Evolutionary conservation across 495 filamentous ascomycete species (phyloP).

Genomic region (Pseudevernia furfuracea): DNA sequence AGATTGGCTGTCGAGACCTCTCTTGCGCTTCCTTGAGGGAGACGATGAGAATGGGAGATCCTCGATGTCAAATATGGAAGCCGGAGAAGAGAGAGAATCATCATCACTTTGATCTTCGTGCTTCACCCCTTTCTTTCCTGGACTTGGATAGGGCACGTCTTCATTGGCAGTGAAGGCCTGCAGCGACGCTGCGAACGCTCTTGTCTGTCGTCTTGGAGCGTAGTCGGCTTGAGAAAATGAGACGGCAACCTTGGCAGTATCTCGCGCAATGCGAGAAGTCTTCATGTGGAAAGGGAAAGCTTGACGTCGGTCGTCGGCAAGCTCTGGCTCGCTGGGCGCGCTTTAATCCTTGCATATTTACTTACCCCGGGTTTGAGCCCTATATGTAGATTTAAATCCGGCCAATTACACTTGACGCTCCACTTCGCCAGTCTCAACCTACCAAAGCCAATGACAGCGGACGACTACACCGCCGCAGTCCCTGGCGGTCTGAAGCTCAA

Average conservation of each 20-base stretch:
- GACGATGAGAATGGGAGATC: conserved; percentile 43
- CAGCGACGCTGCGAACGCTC: conserved; percentile 29
- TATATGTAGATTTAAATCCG: conserved; percentile 4
- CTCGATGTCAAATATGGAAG: conserved; percentile 52
- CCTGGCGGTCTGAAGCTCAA: conserved; percentile 75
- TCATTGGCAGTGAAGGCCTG: conserved; percentile 20
- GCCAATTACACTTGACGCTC: not conserved
- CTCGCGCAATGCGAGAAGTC: conserved; percentile 51
- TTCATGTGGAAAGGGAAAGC: conserved; percentile 41
- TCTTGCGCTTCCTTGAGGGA: conserved; percentile 46
- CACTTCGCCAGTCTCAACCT: not conserved
- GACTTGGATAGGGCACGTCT: conserved; percentile 16
- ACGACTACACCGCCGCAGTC: conserved; percentile 62
- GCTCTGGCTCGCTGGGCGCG: not conserved
- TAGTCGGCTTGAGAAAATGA: conserved; percentile 38
- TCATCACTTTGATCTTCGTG: conserved; percentile 27
- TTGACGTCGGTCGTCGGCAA: not conserved
- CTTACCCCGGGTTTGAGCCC: conserved; percentile 18
- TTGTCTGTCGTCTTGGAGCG: conserved; percentile 32
- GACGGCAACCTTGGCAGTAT: conserved; percentile 48
- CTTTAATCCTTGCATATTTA: conserved; percentile 1
- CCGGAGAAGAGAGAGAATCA: conserved; percentile 36
- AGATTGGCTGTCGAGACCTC: conserved; percentile 23
- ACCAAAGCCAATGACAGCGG: conserved; percentile 43
- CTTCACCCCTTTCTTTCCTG: conserved; percentile 24